These are phyloP conservation scores for Orbilia oligospora DNA, from an alignment of 2,329 filamentous ascomycete species.

Conservation along the genomic window DNA sequence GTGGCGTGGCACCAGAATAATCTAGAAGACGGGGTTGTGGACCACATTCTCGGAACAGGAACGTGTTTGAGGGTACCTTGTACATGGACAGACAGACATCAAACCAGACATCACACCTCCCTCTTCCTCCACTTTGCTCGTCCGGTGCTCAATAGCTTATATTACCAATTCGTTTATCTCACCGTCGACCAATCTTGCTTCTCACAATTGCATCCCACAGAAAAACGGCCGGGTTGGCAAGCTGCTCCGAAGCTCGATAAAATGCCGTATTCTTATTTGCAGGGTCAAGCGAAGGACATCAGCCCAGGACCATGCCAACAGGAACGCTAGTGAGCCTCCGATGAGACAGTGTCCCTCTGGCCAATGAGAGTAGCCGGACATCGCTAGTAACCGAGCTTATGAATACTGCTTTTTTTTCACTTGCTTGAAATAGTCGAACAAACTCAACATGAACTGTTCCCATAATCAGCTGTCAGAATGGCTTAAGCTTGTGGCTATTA, in stretches of 20 bases:
- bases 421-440: constrained; percentile 37
- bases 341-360: constrained; percentile 40
- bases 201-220: constrained; percentile 21
- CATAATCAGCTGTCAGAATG: constrained; percentile 43
- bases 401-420: constrained; percentile 40
- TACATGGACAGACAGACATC: constrained; percentile 43
- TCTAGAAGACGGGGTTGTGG: constrained; percentile 58
- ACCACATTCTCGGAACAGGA: constrained; percentile 60
- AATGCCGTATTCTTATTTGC: constrained; percentile 56
- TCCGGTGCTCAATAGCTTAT: constrained; percentile 39
- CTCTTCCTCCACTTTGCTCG: constrained; percentile 31
- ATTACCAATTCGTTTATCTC: constrained; percentile 53
- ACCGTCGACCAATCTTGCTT: constrained; percentile 31
- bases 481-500: constrained; percentile 52
- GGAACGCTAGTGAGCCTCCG: constrained; percentile 60
- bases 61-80: constrained; percentile 56
- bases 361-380: constrained; percentile 55
- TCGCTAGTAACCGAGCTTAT: constrained; percentile 60
- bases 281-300: constrained; percentile 60
- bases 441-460: constrained; percentile 25
- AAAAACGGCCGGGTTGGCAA: constrained; percentile 46
- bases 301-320: constrained; percentile 61
- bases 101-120: constrained; percentile 48
- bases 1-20: constrained; percentile 61
- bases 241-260: constrained; percentile 35